Evolutionary conservation across 202 grass and related monocot genomes (phyloP).

Genomic region (Miscanthus sacchariflorus): DNA sequence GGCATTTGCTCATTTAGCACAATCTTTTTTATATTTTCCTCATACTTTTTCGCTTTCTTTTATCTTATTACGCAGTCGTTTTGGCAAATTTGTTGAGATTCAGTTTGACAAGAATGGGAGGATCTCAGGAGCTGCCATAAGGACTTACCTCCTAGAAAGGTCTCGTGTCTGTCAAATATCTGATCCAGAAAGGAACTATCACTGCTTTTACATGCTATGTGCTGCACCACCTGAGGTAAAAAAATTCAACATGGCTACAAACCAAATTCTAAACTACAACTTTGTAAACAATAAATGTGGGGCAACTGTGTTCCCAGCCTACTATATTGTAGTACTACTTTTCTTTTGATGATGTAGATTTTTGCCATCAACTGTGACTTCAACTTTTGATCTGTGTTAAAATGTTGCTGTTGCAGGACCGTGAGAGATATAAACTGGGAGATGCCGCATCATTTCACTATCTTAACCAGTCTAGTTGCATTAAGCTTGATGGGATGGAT

Average conservation of each 20-base stretch:
- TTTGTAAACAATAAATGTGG: conserved; percentile 14
- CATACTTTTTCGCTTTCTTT: conserved; percentile 40
- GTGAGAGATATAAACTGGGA: conserved; percentile 87
- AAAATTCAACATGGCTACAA: background rate
- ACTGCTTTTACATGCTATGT: conserved; percentile 99
- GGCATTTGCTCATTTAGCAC: conserved; percentile 35
- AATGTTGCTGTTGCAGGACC: conserved; percentile 66
- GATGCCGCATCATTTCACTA: conserved; percentile 89
- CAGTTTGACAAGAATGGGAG: conserved; percentile 90
- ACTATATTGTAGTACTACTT: background rate
- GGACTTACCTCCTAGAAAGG: conserved; percentile 96
- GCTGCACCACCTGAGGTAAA: conserved; percentile 83
- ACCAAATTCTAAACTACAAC: conserved; percentile 24
- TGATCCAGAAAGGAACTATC: conserved; percentile 99
- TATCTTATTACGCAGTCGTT: conserved; percentile 71
- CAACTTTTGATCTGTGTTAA: conserved; percentile 30
- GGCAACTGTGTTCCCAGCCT: conserved; percentile 18
- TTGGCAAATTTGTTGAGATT: conserved; percentile 99
- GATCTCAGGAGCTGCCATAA: conserved; percentile 97
- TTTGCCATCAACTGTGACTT: conserved; percentile 7
- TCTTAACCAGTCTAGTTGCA: conserved; percentile 96
- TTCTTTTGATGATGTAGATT: conserved; percentile 14
- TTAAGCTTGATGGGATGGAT: conserved; percentile 82
- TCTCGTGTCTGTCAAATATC: conserved; percentile 99
- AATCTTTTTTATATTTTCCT: conserved; percentile 31